These are phyloP conservation scores for Triticum monococcum DNA, from an alignment of 176 grass and related monocot species.

Conservation along the genomic window DNA sequence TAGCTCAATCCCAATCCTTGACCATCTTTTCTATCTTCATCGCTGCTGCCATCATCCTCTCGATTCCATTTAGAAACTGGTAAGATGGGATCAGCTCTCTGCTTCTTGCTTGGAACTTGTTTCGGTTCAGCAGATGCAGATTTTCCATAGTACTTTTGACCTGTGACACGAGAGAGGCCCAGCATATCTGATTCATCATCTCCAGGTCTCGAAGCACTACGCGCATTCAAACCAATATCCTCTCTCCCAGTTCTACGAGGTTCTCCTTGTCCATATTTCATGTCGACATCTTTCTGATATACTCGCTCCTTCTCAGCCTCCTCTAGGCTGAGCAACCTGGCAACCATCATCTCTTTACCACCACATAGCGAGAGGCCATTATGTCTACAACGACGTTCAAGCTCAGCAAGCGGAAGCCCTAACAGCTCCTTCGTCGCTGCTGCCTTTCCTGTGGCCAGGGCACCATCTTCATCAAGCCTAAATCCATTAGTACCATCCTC, in stretches of 20 bases:
- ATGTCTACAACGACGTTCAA: slow-evolving; percentile 89
- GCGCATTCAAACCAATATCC: slow-evolving; percentile 34
- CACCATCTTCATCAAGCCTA: slow-evolving; percentile 89
- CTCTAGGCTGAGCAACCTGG: slow-evolving; percentile 87
- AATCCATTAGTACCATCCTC: slow-evolving; percentile 55
- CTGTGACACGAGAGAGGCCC: slow-evolving; percentile 24
- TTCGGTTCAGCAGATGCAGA: slow-evolving; percentile 30
- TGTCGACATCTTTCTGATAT: slow-evolving; percentile 59
- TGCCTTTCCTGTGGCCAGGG: slow-evolving; percentile 78
- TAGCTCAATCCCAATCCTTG: slow-evolving; percentile 78
- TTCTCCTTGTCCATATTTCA: slow-evolving; percentile 59
- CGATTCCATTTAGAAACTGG: slow-evolving; percentile 91
- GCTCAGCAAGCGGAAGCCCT: slow-evolving; percentile 85
- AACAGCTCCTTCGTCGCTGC: slow-evolving; percentile 74
- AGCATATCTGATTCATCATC: slow-evolving; percentile 36
- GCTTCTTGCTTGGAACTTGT: slow-evolving; percentile 49
- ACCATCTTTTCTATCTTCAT: slow-evolving; percentile 63
- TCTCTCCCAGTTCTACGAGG: slow-evolving; percentile 39
- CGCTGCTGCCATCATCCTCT: slow-evolving; percentile 67
- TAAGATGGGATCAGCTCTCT: slow-evolving; percentile 71
- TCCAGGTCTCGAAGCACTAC: slow-evolving; percentile 32
- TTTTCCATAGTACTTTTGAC: slow-evolving; percentile 11
- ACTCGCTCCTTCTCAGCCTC: slow-evolving; percentile 77
- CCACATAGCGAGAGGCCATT: slow-evolving; percentile 90
- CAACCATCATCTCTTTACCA: slow-evolving; percentile 97